phyloP scores from a whole-genome alignment of 169 alveolate species.

The Plasmodium coatneyi region DNA sequence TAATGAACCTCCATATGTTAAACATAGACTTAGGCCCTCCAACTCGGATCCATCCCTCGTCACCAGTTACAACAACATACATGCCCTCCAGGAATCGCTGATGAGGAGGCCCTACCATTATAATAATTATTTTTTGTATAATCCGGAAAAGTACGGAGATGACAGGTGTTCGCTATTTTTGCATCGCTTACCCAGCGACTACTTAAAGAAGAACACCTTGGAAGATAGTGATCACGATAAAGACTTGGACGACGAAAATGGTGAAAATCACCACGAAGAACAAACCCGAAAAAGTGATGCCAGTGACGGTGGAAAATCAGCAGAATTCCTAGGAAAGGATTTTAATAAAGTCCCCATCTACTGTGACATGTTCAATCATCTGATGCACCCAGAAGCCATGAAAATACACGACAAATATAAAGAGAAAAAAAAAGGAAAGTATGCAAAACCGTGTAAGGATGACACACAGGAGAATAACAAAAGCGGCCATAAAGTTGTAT shows the following conservation, averaged over 20 bases:
- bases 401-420: slow-evolving; percentile 19
- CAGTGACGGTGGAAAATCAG: neutral
- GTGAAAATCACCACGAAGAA: neutral
- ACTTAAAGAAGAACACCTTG: slow-evolving; percentile 16
- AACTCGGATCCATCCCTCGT: slow-evolving; percentile 82
- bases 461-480: slow-evolving; percentile 25
- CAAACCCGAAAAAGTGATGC: neutral
- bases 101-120: slow-evolving; percentile 80
- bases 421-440: slow-evolving; percentile 19
- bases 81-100: slow-evolving; percentile 83
- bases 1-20: slow-evolving; percentile 78
- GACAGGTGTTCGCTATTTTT: slow-evolving; percentile 1
- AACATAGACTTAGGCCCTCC: slow-evolving; percentile 77
- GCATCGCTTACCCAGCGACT: slow-evolving; percentile 56
- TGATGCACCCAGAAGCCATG: slow-evolving; percentile 66
- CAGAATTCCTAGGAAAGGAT: slow-evolving; percentile 16
- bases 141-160: slow-evolving; percentile 69
- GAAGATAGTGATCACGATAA: slow-evolving; percentile 11
- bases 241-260: neutral
- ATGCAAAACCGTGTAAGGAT: neutral
- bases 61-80: slow-evolving; percentile 79
- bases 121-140: slow-evolving; percentile 52
- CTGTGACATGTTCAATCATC: slow-evolving; percentile 55
- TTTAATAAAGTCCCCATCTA: slow-evolving; percentile 51
- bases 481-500: slow-evolving; percentile 49